Evolutionary conservation across 306 rosid species (phyloP), one percentile per base, ranked within the genome.

Genomic region (Arachis hypogaea): DNA sequence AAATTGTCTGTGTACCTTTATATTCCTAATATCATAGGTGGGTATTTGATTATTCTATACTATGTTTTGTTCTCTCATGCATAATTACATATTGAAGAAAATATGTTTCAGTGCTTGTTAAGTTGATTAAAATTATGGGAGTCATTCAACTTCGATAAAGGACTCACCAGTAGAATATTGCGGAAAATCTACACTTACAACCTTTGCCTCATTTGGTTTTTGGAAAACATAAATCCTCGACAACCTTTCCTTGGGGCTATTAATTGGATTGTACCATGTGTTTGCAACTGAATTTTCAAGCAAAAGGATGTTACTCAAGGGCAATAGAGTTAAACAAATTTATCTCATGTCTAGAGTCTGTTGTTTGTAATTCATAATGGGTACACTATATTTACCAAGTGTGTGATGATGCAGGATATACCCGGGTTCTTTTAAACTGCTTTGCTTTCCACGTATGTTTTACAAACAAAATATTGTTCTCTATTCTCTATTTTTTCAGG

Each of bases 21-120:
- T 76, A 66, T 93, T 75, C 97, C 98, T 56, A 93, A 93, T 77
- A 87, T 93, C 54, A 91, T 93, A 72, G 98, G 98, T 93, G 79
- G 83, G 98, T 80, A 58, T 63, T 80, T 52, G 61, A 71, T 59
- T 76, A 11, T 79, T n/a, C 44, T 78, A 63, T 10, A 11, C 65
- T 41, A 65, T 9, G 28, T 62, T 85, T 68, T 69, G n/a, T 47
- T 74, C 46, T 70, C 11, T 68, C 6, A 11, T 78, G 59, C 56
- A 40, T 73, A 18, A 30, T 54, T 78, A 5, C 54, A 22, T 63
- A 7, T 62, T 12, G 69, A 65, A 66, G 81, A 43, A 69, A 55
- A 64, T 2, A 1, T 45, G 4, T 66, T 71, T 49, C 47, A 44
- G 36, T 9, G 29, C 42, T 36, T 45, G 12, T 52, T 55, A 7